phyloP scores from a whole-genome alignment of 140 eudicot species.

The Cichorium intybus region DNA sequence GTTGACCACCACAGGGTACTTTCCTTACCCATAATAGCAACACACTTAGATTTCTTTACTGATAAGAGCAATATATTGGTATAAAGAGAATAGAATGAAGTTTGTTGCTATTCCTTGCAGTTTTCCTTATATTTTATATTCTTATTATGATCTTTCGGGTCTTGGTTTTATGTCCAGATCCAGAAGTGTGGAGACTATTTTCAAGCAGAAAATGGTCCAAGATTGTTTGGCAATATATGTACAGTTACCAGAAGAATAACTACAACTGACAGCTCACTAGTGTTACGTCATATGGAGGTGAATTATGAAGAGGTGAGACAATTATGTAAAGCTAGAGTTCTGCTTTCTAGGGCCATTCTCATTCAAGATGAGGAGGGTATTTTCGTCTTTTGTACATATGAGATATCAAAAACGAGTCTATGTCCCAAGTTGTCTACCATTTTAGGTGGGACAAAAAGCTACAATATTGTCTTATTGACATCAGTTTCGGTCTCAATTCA shows the following conservation, averaged over 20 bases:
- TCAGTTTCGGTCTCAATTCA: too few relatives aligned
- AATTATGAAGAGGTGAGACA: conserved; percentile 72
- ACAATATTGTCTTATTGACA: too few relatives aligned
- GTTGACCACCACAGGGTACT: conserved; percentile 71
- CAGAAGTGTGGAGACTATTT: conserved; percentile 95
- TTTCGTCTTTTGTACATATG: background rate
- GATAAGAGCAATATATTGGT: too few relatives aligned
- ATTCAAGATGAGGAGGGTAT: background rate
- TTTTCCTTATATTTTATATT: background rate
- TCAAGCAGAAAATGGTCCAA: conserved; percentile 89
- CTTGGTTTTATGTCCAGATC: conserved; percentile 55
- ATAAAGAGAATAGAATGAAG: too few relatives aligned
- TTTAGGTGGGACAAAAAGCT: too few relatives aligned
- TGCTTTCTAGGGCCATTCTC: background rate
- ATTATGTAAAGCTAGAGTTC: background rate
- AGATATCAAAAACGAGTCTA: too few relatives aligned
- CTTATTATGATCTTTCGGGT: background rate
- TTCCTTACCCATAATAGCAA: too few relatives aligned
- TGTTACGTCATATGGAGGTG: conserved; percentile 75
- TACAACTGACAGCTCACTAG: conserved; percentile 62
- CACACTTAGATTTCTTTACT: too few relatives aligned
- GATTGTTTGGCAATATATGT: conserved; percentile 77
- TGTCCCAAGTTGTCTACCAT: too few relatives aligned
- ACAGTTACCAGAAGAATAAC: conserved; percentile 52
- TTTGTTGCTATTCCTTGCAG: conserved; percentile 1